Base-by-base conservation (phyloP, 2,329 filamentous ascomycete species). In the Arthrocladium fulminans region DNA sequence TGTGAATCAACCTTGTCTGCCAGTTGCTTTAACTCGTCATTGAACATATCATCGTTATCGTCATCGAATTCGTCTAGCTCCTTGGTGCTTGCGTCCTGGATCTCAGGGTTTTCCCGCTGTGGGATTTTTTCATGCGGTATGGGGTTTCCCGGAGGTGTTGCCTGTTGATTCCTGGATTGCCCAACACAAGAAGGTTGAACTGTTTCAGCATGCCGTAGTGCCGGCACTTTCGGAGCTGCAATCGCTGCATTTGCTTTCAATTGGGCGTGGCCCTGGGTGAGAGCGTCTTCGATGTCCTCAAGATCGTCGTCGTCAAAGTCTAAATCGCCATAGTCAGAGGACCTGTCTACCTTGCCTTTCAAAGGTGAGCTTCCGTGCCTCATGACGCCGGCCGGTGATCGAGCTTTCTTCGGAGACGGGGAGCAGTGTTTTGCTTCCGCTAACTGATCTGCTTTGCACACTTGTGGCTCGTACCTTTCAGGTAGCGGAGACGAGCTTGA, bases 281-380 rank as follows among this genome's bases (percentile, higher is more conserved):
- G 48, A 22, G 48, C 51, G 15, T 52, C 44, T 45, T 67, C 62
- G 5, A 63, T 61, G 44, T 68, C 57, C 56, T 73, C 71, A 12
- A 73, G 57, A 47, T 70, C 70, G 56, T 73, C 71, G 47, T 69
- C 69, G 32, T 63, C 69, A 54, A 72, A 74, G n/a, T 73, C 70
- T 7, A 48, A 13, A 32, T 48, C 45, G 10, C 23, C 45, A 23
- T 32, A 48, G 17, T 48, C 45, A 13, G 49, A 51, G n/a, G 45
- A 51, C 32, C 38, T 19, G 15, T 42, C 45, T 3, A 27, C 2
- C 5, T n/a, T 27, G 35, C 22, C 27, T 25, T 47, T 38, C 15
- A 45, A n/a, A 3, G 43, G 44, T 9, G 44, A 39, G 15, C 32
- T 25, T 22, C 19, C 34, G 7, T 39, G 44, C 22, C 23, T 30